Conservation (phyloP, 768 basidiomycete species). For the Russula abietina region DNA sequence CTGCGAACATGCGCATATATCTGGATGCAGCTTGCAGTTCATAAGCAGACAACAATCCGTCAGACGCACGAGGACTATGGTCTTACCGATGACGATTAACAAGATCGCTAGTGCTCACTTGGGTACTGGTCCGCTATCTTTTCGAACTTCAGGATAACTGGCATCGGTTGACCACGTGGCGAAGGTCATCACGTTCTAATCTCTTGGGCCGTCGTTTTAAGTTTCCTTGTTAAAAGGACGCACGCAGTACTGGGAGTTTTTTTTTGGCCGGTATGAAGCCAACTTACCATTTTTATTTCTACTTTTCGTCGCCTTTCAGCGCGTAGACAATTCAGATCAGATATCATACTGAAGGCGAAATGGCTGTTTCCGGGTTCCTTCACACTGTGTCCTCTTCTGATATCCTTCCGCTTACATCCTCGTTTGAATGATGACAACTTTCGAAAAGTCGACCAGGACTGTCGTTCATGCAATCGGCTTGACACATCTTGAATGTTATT, state of each 20-base stretch:
- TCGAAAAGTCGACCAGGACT: no score
- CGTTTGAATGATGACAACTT: no score
- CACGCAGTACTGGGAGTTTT: not conserved
- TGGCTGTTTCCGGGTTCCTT: no score
- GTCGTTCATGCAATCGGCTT: no score
- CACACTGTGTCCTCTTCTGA: no score
- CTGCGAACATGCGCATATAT: slow-evolving; percentile 17
- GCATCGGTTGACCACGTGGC: not conserved
- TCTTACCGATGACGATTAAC: slow-evolving; percentile 51
- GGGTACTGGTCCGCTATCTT: not conserved
- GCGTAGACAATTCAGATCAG: no score
- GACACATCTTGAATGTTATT: no score
- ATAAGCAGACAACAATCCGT: slow-evolving; percentile 62
- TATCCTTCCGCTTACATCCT: no score
- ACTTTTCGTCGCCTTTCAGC: no score
- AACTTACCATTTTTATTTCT: no score
- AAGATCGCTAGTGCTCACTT: not conserved
- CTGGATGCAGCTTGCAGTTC: slow-evolving; percentile 54
- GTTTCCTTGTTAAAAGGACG: not conserved
- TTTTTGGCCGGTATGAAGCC: not conserved
- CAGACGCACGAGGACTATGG: slow-evolving; percentile 71
- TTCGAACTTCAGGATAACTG: not conserved
- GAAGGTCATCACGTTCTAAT: not conserved
- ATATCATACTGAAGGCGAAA: no score
- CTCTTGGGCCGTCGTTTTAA: not conserved